Base-by-base conservation (phyloP, 192 early-diverging fungal genomes). In the Dissophora globulifera region DNA sequence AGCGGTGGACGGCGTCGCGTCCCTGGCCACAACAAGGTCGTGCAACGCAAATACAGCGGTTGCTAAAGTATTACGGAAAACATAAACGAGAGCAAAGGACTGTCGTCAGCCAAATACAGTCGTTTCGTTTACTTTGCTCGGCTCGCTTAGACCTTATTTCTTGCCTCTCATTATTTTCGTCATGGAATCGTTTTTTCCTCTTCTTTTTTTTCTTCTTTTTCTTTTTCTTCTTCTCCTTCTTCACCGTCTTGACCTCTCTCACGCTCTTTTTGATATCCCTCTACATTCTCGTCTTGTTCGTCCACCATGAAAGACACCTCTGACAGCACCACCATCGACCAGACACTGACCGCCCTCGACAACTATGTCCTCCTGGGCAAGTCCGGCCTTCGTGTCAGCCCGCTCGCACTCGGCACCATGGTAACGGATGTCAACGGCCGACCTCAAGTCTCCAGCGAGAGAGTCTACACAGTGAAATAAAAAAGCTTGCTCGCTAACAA, bases 371-470 rank as follows among this genome's bases (percentile, higher is more conserved):
- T 78, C 26, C 43, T 82, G 4, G 78, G 78, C 13, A 69, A 49
- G 7, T 69, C 69, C 31, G 78, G 78, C 17, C 64, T 82, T 4
- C 62, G 81, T 27, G 66, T 82, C 55, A 79, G 78, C 40, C 81
- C 81, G 0, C 47, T 79, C 23, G 62, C 56, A 2, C 63, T 82
- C 10, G 81, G 81, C 2, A 68, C 81, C 13, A 69, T 82, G 78
- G 76, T 79, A 56, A 54, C 4, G 11, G 6, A 38, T 1, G n/a
- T 31, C 22, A 31, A 45, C 3, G 16, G 7, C 35, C 10, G 12
- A n/a, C n/a, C 33, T 32, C 33, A n/a, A n/a, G n/a, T n/a, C n/a
- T n/a, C n/a, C 23, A 27, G 22, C 50, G 11, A 17, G 16, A 2
- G 1, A 17, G 17, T 66, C n/a, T 45, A 19, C 27, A 31, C 4